A percentile compares a stretch with the other conserved stretches of the same genome.
phyloP scores from a whole-genome alignment of 2,329 filamentous ascomycete genomes.

The Fusarium globosum region DNA sequence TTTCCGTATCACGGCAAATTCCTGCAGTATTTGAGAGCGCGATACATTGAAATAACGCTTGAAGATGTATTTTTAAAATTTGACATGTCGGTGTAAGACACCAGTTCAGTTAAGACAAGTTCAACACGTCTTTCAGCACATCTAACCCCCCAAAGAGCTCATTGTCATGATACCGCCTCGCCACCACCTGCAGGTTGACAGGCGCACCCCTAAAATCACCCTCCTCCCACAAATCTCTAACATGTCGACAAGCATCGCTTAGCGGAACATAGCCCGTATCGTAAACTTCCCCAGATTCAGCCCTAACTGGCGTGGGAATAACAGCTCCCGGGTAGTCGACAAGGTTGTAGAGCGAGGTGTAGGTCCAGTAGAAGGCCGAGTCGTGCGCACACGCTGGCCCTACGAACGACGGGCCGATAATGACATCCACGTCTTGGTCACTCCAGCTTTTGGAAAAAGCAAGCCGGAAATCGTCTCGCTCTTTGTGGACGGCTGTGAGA shows the following conservation, averaged over 20 bases:
- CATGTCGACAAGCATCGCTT: conserved; percentile 47
- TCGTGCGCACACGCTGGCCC: conserved; percentile 53
- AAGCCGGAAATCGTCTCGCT: conserved; percentile 48
- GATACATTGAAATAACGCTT: not conserved
- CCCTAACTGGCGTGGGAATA: conserved; percentile 41
- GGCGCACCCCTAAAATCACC: conserved; percentile 50
- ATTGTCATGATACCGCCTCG: conserved; percentile 50
- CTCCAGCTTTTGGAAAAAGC: conserved; percentile 50
- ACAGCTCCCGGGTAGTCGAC: conserved; percentile 52
- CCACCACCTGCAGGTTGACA: conserved; percentile 49
- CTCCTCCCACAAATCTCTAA: conserved; percentile 48
- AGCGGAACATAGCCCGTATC: conserved; percentile 39
- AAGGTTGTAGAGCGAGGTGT: conserved; percentile 53
- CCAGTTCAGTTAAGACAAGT: not conserved
- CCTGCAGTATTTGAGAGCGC: fast-evolving
- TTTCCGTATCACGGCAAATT: not conserved
- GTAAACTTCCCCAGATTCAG: conserved; percentile 46
- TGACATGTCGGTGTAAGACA: not conserved
- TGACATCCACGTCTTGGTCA: conserved; percentile 51
- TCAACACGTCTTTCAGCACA: conserved; percentile 30
- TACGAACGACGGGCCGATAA: conserved; percentile 51
- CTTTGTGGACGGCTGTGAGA: conserved; percentile 20
- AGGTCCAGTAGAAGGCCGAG: conserved; percentile 51
- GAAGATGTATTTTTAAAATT: fast-evolving
- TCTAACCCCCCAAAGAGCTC: conserved; percentile 48